Evolutionary conservation across 306 rosid species (phyloP).

Genomic region (Oxytropis ochrocephala): DNA sequence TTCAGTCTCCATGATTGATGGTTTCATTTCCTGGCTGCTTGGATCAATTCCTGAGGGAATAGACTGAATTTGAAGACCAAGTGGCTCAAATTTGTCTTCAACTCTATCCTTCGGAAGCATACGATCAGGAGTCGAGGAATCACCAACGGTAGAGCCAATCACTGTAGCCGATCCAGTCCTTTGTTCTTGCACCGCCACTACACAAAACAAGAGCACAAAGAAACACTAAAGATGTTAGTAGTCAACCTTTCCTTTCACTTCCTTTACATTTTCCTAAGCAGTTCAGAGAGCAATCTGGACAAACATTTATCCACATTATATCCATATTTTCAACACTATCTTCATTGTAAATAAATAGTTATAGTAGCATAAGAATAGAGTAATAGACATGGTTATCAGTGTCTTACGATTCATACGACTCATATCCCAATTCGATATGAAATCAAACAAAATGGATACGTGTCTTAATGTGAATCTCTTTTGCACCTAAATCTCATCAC

Average conservation of each 20-base stretch:
- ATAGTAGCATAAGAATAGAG: neutral
- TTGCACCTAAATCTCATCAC: no score
- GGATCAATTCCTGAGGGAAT: slow-evolving; percentile 64
- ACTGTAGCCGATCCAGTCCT: slow-evolving; percentile 77
- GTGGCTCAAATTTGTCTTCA: slow-evolving; percentile 76
- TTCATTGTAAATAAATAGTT: neutral
- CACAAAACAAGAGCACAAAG: slow-evolving; percentile 15
- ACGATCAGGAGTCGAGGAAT: slow-evolving; percentile 77
- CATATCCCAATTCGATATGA: no score
- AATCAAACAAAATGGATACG: no score
- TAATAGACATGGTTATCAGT: no score
- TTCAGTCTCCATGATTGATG: slow-evolving; percentile 48
- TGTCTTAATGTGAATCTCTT: no score
- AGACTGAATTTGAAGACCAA: slow-evolving; percentile 86
- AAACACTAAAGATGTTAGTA: neutral
- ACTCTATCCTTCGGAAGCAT: slow-evolving; percentile 54
- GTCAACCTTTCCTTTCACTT: neutral
- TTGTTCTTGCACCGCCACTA: slow-evolving; percentile 93
- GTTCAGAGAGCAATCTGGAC: neutral
- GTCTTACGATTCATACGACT: no score
- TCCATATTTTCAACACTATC: neutral
- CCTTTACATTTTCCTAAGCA: neutral
- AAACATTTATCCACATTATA: neutral
- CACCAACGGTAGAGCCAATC: slow-evolving; percentile 78
- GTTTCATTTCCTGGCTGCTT: slow-evolving; percentile 42